These are phyloP conservation scores for Penicillium steckii DNA, from an alignment of 495 filamentous ascomycete species.

Conservation along the genomic window DNA sequence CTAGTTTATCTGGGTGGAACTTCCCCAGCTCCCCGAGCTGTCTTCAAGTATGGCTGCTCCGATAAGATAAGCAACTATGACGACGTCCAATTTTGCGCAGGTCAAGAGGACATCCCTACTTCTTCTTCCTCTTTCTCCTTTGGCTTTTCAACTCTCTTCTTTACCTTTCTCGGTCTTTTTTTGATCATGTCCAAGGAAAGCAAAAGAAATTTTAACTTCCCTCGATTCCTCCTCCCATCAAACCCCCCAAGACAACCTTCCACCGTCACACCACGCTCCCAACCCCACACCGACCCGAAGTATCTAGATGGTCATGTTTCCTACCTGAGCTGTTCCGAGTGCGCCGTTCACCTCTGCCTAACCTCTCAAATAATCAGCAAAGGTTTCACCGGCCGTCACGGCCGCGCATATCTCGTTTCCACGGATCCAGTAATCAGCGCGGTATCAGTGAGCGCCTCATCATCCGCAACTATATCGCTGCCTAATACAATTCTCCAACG, in stretches of 20 bases:
- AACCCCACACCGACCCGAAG: constrained; percentile 22
- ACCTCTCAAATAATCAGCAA: constrained; percentile 81
- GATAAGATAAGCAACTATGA: constrained; percentile 13
- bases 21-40: no score
- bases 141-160: no score
- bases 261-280: constrained; percentile 7
- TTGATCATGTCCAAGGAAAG: constrained; percentile 16
- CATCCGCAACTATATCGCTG: constrained; percentile 32
- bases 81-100: background rate
- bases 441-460: constrained; percentile 31
- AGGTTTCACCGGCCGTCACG: constrained; percentile 92
- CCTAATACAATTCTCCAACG: constrained; percentile 60
- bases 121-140: background rate
- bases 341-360: constrained; percentile 72
- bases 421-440: constrained; percentile 25
- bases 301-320: constrained; percentile 53
- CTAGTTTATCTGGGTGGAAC: no score
- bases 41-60: background rate
- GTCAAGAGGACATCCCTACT: background rate
- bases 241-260: background rate
- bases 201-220: constrained; percentile 20
- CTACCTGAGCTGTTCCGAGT: constrained; percentile 70
- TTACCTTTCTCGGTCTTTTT: no score
- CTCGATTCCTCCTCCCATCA: constrained; percentile 54
- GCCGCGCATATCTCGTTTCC: constrained; percentile 85